Conservation (phyloP, 345 rosid species). For the Zanthoxylum bungeanum region DNA sequence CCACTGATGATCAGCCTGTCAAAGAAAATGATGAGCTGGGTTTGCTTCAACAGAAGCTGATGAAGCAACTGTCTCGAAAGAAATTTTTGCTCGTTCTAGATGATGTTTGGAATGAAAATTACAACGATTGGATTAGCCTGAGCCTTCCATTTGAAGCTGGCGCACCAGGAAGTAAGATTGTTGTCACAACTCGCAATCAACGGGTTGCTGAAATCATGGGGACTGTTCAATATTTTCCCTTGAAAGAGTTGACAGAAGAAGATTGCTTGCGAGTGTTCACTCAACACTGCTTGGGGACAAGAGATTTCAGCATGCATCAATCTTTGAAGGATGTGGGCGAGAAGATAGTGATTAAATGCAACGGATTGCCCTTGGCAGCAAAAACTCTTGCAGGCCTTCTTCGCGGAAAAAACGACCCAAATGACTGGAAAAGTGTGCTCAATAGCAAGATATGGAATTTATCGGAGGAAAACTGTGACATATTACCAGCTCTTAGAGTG, state of each 20-base stretch:
- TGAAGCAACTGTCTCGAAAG: conserved; percentile 23
- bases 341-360: conserved; percentile 21
- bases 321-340: conserved; percentile 31
- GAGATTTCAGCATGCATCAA: conserved; percentile 10
- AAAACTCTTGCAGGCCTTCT: background rate
- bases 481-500: background rate
- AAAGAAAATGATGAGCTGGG: background rate
- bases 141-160: conserved; percentile 25
- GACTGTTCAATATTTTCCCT: conserved; percentile 13
- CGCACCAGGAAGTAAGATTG: conserved; percentile 36
- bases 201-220: conserved; percentile 25
- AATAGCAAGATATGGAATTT: background rate
- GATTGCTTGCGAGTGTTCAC: conserved; percentile 31
- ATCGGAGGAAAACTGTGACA: background rate
- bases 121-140: conserved; percentile 26
- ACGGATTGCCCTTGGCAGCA: conserved; percentile 20
- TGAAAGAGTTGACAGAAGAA: conserved; percentile 26
- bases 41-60: conserved; percentile 14
- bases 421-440: background rate
- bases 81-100: conserved; percentile 38
- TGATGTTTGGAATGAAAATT: conserved; percentile 43
- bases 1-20: background rate
- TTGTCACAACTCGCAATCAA: conserved; percentile 40
- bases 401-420: background rate
- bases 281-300: conserved; percentile 12